These are phyloP conservation scores for Leccinum rimulosum DNA, from an alignment of 768 basidiomycete genomes.

Conservation along the genomic window DNA sequence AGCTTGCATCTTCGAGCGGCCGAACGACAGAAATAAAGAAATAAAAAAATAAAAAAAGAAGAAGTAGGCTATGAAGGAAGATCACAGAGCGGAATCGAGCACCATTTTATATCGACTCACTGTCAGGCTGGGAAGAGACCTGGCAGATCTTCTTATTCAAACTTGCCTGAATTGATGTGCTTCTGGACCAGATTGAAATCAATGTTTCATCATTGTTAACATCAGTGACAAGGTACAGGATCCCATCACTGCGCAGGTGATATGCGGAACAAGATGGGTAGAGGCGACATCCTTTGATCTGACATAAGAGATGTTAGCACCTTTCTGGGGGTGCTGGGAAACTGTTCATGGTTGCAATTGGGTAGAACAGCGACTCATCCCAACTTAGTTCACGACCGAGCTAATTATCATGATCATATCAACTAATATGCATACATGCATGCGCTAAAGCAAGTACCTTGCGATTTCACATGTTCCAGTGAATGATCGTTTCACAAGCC, in stretches of 20 bases:
- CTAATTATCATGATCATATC: neutral
- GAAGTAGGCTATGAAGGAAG: neutral
- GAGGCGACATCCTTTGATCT: neutral
- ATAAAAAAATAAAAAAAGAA: neutral
- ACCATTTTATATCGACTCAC: conserved; percentile 7
- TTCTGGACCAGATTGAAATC: neutral
- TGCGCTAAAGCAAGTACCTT: neutral
- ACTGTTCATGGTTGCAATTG: neutral
- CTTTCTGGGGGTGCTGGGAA: neutral
- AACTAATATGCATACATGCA: neutral
- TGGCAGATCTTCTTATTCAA: conserved; percentile 34
- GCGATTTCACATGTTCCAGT: neutral
- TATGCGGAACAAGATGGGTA: neutral
- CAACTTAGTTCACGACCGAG: neutral
- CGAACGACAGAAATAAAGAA: neutral
- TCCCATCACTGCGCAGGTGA: neutral
- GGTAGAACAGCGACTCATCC: neutral
- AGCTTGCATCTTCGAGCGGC: conserved; percentile 19
- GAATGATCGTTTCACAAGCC: neutral
- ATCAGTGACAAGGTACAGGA: neutral
- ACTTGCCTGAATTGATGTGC: conserved; percentile 34
- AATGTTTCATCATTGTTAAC: conserved; percentile 13
- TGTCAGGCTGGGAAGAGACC: neutral
- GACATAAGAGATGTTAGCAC: neutral
- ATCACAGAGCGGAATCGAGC: neutral